A percentile compares a stretch with the other conserved stretches of the same genome.
Conservation (phyloP, 2,329 filamentous ascomycete species). For the Talaromyces sp. region DNA sequence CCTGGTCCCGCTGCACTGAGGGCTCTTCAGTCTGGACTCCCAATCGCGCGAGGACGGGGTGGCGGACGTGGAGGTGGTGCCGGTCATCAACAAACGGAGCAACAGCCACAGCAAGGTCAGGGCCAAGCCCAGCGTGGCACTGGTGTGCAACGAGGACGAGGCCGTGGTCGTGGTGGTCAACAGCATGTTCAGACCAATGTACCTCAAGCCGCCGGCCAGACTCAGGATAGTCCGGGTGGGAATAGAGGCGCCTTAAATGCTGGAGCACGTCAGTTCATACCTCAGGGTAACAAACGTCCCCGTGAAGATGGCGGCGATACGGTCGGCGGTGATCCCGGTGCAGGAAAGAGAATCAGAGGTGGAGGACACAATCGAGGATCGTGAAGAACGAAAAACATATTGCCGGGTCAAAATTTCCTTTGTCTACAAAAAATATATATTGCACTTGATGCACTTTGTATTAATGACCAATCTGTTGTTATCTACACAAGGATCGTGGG, state of each 20-base stretch:
- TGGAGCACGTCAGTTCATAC: slow-evolving; percentile 54
- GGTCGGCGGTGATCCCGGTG: slow-evolving; percentile 23
- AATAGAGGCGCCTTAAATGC: slow-evolving; percentile 47
- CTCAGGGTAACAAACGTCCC: slow-evolving; percentile 55
- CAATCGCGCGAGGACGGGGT: slow-evolving; percentile 42
- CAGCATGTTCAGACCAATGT: slow-evolving; percentile 28
- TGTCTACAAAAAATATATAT: slow-evolving; percentile 14
- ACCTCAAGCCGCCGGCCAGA: slow-evolving; percentile 27
- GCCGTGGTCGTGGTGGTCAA: slow-evolving; percentile 34
- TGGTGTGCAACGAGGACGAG: slow-evolving; percentile 33
- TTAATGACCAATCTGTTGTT: slow-evolving; percentile 8
- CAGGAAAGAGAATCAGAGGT: slow-evolving; percentile 49
- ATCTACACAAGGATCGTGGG: slow-evolving; percentile 1
- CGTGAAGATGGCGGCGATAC: slow-evolving; percentile 49
- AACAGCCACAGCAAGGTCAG: slow-evolving; percentile 13
- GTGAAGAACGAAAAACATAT: slow-evolving; percentile 17
- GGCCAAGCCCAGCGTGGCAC: slow-evolving; percentile 12
- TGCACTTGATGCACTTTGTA: slow-evolving; percentile 13
- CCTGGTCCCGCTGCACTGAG: slow-evolving; percentile 42
- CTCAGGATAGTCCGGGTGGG: slow-evolving; percentile 28
- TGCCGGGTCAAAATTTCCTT: slow-evolving; percentile 18
- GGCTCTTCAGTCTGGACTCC: slow-evolving; percentile 44
- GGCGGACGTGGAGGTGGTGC: slow-evolving; percentile 26
- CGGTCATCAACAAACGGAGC: slow-evolving; percentile 1
- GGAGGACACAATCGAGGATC: slow-evolving; percentile 35